Evolutionary conservation across 2,329 filamentous ascomycete species (phyloP).

Genomic region (Capronia americana): DNA sequence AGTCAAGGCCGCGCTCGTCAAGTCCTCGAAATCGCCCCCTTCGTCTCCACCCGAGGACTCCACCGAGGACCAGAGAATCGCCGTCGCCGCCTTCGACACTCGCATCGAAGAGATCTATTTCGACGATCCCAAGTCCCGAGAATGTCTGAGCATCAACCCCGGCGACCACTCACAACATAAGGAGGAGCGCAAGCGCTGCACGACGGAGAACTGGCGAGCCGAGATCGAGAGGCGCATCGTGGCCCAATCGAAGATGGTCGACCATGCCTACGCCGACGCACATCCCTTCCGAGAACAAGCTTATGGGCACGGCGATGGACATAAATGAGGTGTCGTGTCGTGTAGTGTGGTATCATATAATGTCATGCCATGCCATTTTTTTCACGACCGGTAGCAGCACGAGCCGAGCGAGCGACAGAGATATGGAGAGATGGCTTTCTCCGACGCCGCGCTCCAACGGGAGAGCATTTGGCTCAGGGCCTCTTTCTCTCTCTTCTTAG

Average conservation of each 20-base stretch:
- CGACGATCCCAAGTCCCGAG: constrained; percentile 13
- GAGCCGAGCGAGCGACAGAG: neutral
- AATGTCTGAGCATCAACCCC: constrained; percentile 24
- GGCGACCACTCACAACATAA: constrained; percentile 15
- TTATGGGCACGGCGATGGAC: constrained; percentile 27
- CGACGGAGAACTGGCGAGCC: constrained; percentile 23
- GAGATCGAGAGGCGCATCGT: constrained; percentile 27
- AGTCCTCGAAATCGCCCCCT: neutral
- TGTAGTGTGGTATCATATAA: too few species aligned
- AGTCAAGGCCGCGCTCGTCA: constrained; percentile 11
- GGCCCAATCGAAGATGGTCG: constrained; percentile 14
- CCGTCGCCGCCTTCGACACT: neutral
- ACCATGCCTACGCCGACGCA: constrained; percentile 20
- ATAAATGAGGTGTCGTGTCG: constrained; percentile 7
- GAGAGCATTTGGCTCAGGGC: too few species aligned
- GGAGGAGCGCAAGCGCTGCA: constrained; percentile 11
- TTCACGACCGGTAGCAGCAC: neutral
- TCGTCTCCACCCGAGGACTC: neutral
- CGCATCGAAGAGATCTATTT: constrained; percentile 30
- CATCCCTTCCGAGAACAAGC: constrained; percentile 16
- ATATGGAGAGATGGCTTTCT: too few species aligned
- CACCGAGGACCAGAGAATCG: neutral
- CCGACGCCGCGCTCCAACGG: too few species aligned
- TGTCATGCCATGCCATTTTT: neutral
- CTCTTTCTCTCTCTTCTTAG: too few species aligned